These are phyloP conservation scores for Porodaedalea pini DNA, from an alignment of 1,284 basidiomycete genomes.

Conservation along the genomic window DNA sequence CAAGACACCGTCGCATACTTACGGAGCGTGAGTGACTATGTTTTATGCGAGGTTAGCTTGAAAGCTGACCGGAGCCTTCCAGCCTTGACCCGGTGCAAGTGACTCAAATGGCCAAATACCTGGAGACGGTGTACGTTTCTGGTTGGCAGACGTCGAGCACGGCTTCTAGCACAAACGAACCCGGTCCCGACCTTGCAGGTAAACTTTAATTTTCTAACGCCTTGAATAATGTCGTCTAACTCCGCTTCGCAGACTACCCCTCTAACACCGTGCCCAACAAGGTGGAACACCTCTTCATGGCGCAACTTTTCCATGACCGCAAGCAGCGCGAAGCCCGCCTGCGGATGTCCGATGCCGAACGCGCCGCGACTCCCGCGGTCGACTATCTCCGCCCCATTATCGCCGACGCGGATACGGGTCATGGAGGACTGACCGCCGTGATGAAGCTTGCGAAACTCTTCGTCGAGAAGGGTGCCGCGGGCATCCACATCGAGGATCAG, in stretches of 20 bases:
- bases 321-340: conserved; percentile 81
- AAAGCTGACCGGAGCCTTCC: conserved; percentile 3
- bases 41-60: background rate
- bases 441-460: conserved; percentile 79
- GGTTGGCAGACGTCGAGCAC: conserved; percentile 97
- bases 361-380: conserved; percentile 56
- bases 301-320: conserved; percentile 85
- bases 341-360: conserved; percentile 68
- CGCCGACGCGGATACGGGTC: conserved; percentile 66
- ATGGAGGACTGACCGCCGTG: conserved; percentile 60
- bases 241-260: conserved; percentile 65
- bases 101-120: conserved; percentile 98
- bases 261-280: conserved; percentile 94
- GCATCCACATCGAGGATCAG: conserved; percentile 79
- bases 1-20: conserved; percentile 86
- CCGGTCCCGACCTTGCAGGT: conserved; percentile 97
- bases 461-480: conserved; percentile 70
- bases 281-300: conserved; percentile 85
- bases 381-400: conserved; percentile 69
- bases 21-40: conserved; percentile 82
- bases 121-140: conserved; percentile 97
- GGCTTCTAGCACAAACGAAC: conserved; percentile 88
- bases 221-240: background rate
- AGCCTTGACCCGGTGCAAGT: conserved; percentile 97
- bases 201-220: conserved; percentile 24